phyloP scores from a whole-genome alignment of 345 rosid genomes.

The Corchorus capsularis region DNA sequence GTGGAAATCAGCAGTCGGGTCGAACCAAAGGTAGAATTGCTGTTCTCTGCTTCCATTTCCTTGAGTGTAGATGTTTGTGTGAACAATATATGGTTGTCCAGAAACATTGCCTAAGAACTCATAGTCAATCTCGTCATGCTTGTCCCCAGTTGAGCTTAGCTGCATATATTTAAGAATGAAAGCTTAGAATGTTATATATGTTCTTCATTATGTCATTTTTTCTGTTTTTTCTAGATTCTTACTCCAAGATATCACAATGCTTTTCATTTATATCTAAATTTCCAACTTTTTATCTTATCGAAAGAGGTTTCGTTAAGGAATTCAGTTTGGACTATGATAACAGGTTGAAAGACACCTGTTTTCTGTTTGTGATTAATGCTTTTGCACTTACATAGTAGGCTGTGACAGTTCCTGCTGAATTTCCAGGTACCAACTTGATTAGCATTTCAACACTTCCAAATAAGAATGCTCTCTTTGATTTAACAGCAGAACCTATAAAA shows the following conservation, averaged over 20 bases:
- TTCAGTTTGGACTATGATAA: background rate
- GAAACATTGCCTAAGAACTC: conserved; percentile 74
- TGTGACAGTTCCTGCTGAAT: conserved; percentile 82
- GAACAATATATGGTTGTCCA: conserved; percentile 68
- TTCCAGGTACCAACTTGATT: conserved; percentile 79
- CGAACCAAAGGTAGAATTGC: conserved; percentile 62
- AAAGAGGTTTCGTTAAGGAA: background rate
- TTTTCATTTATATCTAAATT: background rate
- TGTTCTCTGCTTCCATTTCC: conserved; percentile 69
- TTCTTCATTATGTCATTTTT: background rate
- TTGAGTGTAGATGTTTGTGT: conserved; percentile 66
- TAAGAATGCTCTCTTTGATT: conserved; percentile 59
- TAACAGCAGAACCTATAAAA: conserved; percentile 56
- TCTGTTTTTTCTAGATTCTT: background rate
- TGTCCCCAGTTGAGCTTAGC: conserved; percentile 59
- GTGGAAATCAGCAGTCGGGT: conserved; percentile 67
- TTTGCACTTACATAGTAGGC: conserved; percentile 57
- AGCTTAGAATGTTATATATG: background rate
- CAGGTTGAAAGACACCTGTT: background rate
- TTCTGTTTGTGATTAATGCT: background rate
- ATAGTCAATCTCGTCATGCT: conserved; percentile 73
- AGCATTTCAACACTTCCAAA: conserved; percentile 79
- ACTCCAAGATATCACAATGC: background rate
- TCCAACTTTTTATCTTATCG: background rate
- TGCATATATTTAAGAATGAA: conserved; percentile 26